Evolutionary conservation across 805 yeast genomes (phyloP).

Genomic region (Ogataea neopini): DNA sequence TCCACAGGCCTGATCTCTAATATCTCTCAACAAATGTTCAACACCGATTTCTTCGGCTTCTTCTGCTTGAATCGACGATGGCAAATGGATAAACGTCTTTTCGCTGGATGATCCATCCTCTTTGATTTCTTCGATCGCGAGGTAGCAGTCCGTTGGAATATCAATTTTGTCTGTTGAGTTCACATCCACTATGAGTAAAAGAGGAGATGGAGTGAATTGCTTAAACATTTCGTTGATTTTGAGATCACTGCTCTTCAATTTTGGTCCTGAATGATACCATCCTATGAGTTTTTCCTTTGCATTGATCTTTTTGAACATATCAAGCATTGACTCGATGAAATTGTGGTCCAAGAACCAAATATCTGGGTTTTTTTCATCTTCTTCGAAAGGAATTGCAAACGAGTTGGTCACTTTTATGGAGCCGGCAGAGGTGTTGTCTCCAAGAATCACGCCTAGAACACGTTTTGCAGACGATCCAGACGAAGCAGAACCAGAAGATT

Average conservation of each 20-base stretch:
- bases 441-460: slow-evolving; percentile 92
- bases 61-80: slow-evolving; percentile 92
- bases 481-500: slow-evolving; percentile 36
- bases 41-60: slow-evolving; percentile 99
- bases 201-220: slow-evolving; percentile 76
- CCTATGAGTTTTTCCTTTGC: slow-evolving; percentile 96
- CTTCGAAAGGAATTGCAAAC: slow-evolving; percentile 97
- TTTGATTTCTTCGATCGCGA: slow-evolving; percentile 91
- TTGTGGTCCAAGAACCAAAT: slow-evolving; percentile 98
- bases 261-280: slow-evolving; percentile 99
- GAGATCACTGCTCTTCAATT: slow-evolving; percentile 81
- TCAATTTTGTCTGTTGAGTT: slow-evolving; percentile 77
- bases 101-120: slow-evolving; percentile 94
- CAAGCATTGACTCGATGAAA: slow-evolving; percentile 93
- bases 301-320: slow-evolving; percentile 96
- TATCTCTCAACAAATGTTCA: slow-evolving; percentile 91
- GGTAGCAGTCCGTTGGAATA: slow-evolving; percentile 93
- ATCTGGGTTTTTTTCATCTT: slow-evolving; percentile 84
- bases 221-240: slow-evolving; percentile 90
- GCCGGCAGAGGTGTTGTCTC: slow-evolving; percentile 59
- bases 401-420: slow-evolving; percentile 79
- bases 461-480: slow-evolving; percentile 53
- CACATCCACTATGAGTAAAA: slow-evolving; percentile 88
- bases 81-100: slow-evolving; percentile 89
- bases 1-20: slow-evolving; percentile 96